Base-by-base conservation (phyloP, 176 grass and related monocot genomes). In the Aechmea fasciata region DNA sequence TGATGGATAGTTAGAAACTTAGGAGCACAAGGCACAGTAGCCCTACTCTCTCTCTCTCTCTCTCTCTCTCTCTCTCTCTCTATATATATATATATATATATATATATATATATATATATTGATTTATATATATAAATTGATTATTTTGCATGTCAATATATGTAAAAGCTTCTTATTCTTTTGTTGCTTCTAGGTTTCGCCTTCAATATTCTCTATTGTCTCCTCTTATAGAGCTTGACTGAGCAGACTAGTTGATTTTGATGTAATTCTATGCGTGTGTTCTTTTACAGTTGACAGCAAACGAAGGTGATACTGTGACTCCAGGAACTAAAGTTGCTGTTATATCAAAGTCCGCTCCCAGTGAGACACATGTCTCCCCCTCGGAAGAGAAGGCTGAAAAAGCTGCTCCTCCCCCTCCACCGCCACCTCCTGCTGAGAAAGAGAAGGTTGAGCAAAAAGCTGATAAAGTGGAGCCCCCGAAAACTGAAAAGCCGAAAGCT, bases 231-330 rank as follows among this genome's bases (percentile, higher is more conserved):
- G 33, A 41, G 33, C 6, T 41, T 41, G 33, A 41, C 4, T 41
- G 33, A 41, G 33, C 33, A 57, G 13, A 13, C 9, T 17, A 57
- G 20, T 61, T 61, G 20, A 9, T 61, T 14, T 10, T 61, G 55
- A 61, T 19, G 9, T 19, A 18, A 61, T 61, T 61, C 17, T 15
- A 2, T 61, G n/a, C 55, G 11, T 61, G 15, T 61, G 10, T 18
- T 77, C 29, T 68, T 64, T 61, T 63, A 29, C 81, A 99, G 89
- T 85, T 87, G n/a, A 62, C 85, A 77, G 89, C 80, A 11, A 87
- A 82, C 18, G 89, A 99, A 85, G 94, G 94, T 29, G 94, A 99
- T 73, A 99, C 89, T 9, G 89, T 99, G 81, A 93, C 89, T 77
- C 87, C 89, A 69, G 94, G 94, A 74, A 90, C 94, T 47, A 88